Evolutionary conservation across 192 early-diverging fungal genomes (phyloP), one percentile per base, ranked within the genome.

Genomic region (Irineochytrium annulatum): DNA sequence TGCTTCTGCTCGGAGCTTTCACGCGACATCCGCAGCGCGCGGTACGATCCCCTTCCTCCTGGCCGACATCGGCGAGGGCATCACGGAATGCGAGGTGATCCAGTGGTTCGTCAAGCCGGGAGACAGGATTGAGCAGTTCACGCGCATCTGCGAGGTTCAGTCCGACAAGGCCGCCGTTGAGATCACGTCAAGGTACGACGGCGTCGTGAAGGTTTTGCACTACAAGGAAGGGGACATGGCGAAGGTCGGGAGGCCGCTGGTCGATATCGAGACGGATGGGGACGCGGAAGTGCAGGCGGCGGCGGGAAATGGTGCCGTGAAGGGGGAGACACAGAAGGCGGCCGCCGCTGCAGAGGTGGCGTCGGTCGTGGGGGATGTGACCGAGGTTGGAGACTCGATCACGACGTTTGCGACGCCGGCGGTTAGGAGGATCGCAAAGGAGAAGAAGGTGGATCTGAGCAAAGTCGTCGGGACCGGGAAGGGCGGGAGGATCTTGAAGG

Each of bases 131-230:
- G 77, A 82, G 20, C 91, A 97, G 82, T 98, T 98, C 72, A 85
- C 93, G 60, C 89, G 88, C 69, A 87, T 98, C 35, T 95, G 92
- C 65, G 96, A 98, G 63, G 94, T 98, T 27, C 94, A 96, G 55
- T 93, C 91, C 13, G 96, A 98, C 74, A 98, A 98, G 79, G 96
- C 96, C 8, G 88, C 96, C n/a, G 96, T 95, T 6, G 93, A 98
- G 73, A 97, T 98, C 72, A 92, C 96, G 20, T 95, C 93, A 22
- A 84, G 96, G 5, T 98, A 85, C 65, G 89, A 94, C 57, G 96
- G 96, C 39, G 79, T 76, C 16, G 78, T 98, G 43, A 76, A 65
- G 17, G 86, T 90, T 58, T 77, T 98, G 2, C 71, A 95, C 70
- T 88, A 95, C 71, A 75, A 82, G 34, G 80, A 84, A 24, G 89